phyloP scores from a whole-genome alignment of 2,329 filamentous ascomycete genomes.

The Seiridium unicorne region DNA sequence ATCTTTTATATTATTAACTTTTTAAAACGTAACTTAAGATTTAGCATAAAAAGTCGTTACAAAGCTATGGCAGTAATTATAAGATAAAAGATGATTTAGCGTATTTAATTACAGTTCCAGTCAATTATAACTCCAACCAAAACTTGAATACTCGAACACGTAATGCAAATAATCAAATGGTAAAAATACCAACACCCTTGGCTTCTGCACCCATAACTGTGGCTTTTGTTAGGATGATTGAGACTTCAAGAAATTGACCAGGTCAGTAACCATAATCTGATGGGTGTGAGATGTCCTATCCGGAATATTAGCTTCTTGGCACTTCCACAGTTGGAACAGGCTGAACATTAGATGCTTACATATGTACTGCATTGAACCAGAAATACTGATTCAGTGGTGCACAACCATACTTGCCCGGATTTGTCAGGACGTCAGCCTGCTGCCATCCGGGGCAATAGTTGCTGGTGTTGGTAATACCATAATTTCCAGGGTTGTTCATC shows the following conservation, averaged over 20 bases:
- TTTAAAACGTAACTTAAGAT: too few relatives aligned
- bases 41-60: too few relatives aligned
- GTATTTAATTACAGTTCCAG: too few relatives aligned
- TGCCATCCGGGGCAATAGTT: slow-evolving; percentile 23
- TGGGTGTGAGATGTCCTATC: slow-evolving; percentile 15
- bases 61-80: too few relatives aligned
- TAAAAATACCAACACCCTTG: too few relatives aligned
- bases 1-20: too few relatives aligned
- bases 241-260: slow-evolving; percentile 10
- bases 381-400: slow-evolving; percentile 26
- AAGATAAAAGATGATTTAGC: too few relatives aligned
- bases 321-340: neutral
- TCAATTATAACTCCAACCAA: too few relatives aligned
- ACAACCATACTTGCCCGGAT: slow-evolving; percentile 26
- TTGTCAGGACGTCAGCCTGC: slow-evolving; percentile 18
- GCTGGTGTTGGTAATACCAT: slow-evolving; percentile 25
- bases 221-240: neutral
- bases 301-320: neutral
- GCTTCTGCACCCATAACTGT: too few relatives aligned
- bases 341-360: slow-evolving; percentile 10
- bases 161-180: too few relatives aligned
- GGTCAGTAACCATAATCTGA: slow-evolving; percentile 14
- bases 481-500: slow-evolving; percentile 21
- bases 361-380: slow-evolving; percentile 29
- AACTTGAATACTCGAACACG: too few relatives aligned